phyloP scores from a whole-genome alignment of 108 stramenopile genomes.

The Schizochytrium sp. region DNA sequence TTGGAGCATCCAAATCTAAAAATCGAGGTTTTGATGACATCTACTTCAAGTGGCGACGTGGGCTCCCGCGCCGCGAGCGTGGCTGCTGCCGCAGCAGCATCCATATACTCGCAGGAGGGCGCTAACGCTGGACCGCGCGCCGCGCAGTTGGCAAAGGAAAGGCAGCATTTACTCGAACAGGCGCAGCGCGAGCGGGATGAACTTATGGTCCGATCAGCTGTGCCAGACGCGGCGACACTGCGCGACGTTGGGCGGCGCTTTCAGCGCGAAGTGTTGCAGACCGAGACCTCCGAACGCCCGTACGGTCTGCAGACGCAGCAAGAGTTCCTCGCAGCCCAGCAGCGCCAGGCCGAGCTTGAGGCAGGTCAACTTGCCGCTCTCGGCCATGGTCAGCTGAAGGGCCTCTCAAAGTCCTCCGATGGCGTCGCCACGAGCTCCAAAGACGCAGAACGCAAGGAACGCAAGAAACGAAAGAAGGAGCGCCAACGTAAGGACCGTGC shows the following conservation, averaged over 20 bases:
- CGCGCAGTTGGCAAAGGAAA: conserved; percentile 34
- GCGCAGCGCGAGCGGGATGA: background rate
- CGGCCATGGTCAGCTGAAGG: background rate
- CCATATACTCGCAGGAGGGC: conserved; percentile 7
- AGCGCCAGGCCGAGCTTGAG: background rate
- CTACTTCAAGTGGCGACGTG: background rate
- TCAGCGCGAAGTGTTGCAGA: background rate
- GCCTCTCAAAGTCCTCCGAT: background rate
- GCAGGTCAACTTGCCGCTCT: background rate
- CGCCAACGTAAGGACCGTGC: background rate
- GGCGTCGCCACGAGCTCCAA: background rate
- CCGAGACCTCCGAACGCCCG: background rate
- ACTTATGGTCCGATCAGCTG: background rate
- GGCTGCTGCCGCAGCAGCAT: conserved; percentile 14
- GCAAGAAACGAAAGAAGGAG: background rate
- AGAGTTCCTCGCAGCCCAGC: background rate
- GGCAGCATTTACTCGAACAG: background rate
- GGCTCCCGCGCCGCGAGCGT: background rate
- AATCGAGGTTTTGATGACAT: too few species aligned
- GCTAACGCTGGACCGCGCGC: background rate
- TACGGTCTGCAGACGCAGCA: conserved; percentile 36
- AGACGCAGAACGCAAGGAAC: background rate
- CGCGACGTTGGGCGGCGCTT: background rate
- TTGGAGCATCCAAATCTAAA: too few species aligned
- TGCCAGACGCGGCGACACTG: background rate